These are phyloP conservation scores for Auriculariales sp. DNA, from an alignment of 768 basidiomycete genomes.

Conservation along the genomic window DNA sequence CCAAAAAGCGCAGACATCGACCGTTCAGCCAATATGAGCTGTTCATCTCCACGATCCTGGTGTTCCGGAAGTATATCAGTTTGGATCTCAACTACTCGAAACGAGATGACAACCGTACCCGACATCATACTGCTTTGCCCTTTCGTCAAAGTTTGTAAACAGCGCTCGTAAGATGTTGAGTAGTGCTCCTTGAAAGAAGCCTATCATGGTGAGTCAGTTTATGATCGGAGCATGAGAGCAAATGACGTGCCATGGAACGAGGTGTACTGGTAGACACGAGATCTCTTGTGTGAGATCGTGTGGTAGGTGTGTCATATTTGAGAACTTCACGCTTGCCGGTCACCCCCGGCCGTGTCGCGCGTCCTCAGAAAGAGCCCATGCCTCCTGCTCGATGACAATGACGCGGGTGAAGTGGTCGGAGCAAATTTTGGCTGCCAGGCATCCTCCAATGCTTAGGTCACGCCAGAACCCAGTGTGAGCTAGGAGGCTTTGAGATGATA, in stretches of 20 bases:
- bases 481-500: no score
- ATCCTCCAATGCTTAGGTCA: conserved; percentile 4
- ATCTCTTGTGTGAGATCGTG: not conserved
- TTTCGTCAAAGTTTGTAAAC: not conserved
- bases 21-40: no score
- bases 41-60: no score
- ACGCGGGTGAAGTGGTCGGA: conserved; percentile 4
- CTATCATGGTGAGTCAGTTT: not conserved
- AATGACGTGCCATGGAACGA: not conserved
- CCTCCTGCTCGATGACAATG: conserved; percentile 5
- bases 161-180: not conserved
- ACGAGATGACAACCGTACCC: no score
- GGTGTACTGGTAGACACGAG: not conserved
- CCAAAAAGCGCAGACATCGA: no score
- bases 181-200: not conserved
- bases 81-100: no score
- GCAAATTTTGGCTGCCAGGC: conserved; percentile 3
- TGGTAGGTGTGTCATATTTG: not conserved
- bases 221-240: not conserved
- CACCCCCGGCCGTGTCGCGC: not conserved
- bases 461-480: no score
- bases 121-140: not conserved
- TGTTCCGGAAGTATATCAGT: no score
- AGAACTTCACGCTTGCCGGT: not conserved
- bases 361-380: not conserved